Percentiles rank a stretch among this genome's conserved stretches.
Conservation (phyloP, 148 eudicot species). For the Chenopodium suecicum region DNA sequence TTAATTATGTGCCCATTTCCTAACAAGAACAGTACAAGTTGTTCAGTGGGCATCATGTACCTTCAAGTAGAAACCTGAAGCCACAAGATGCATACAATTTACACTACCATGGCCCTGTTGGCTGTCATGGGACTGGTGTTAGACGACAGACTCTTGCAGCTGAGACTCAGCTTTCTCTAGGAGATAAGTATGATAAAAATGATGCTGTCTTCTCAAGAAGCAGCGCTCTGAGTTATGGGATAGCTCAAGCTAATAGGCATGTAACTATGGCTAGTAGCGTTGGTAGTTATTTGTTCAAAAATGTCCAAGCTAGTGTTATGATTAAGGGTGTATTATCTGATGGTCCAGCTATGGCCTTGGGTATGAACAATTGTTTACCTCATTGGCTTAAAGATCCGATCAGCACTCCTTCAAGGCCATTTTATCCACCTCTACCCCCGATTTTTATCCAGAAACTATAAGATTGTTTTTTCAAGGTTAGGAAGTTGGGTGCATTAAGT, state of each 20-base stretch:
- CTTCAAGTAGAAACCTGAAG: conserved; percentile 30
- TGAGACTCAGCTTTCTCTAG: conserved; percentile 45
- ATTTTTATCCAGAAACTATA: background rate
- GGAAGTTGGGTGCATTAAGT: no score
- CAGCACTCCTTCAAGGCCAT: conserved; percentile 16
- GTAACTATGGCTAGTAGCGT: conserved; percentile 25
- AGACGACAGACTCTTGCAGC: conserved; percentile 23
- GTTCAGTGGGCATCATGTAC: conserved; percentile 24
- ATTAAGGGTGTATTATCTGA: conserved; percentile 5
- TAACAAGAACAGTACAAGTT: conserved; percentile 42
- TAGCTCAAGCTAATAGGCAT: conserved; percentile 18
- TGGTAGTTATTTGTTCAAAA: conserved; percentile 19
- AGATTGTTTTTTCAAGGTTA: no score
- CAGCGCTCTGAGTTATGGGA: conserved; percentile 20
- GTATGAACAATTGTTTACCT: conserved; percentile 24
- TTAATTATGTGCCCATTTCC: no score
- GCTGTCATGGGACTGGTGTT: conserved; percentile 13
- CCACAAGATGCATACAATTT: conserved; percentile 22
- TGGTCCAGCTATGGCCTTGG: conserved; percentile 20
- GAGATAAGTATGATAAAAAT: conserved; percentile 35
- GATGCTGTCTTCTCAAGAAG: conserved; percentile 18
- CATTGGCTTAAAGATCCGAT: conserved; percentile 44
- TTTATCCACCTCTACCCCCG: conserved; percentile 21
- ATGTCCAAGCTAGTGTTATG: conserved; percentile 18
- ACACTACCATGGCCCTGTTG: conserved; percentile 15